These are phyloP conservation scores for Heliamphora exappendiculata DNA, from an alignment of 148 eudicot genomes.

Conservation along the genomic window DNA sequence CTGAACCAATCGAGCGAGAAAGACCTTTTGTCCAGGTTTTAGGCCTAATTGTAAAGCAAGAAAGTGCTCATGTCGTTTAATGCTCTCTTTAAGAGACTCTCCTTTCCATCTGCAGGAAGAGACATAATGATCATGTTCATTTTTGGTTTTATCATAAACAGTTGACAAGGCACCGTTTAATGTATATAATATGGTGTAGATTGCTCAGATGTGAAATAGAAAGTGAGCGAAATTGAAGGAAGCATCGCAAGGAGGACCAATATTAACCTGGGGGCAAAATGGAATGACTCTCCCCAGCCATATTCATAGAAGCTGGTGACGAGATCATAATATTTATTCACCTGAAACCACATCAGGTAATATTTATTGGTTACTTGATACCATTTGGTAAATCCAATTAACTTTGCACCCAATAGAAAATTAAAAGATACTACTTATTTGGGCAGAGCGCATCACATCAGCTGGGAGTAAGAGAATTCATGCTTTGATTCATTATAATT, in stretches of 20 bases:
- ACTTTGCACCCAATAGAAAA: neutral
- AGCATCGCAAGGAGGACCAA: neutral
- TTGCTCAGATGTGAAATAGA: neutral
- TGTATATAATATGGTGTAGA: neutral
- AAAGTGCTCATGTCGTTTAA: constrained; percentile 94
- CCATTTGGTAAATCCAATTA: neutral
- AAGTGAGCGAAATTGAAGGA: neutral
- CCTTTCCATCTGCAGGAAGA: constrained; percentile 66
- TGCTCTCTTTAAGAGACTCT: constrained; percentile 94
- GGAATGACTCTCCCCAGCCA: constrained; percentile 99
- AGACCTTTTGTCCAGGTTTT: constrained; percentile 84
- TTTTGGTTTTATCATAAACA: neutral
- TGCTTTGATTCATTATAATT: neutral
- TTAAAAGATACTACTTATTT: neutral
- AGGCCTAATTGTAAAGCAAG: constrained; percentile 86
- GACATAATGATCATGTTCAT: neutral
- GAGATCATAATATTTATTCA: constrained; percentile 89
- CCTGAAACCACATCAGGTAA: constrained; percentile 36
- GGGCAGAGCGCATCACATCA: neutral
- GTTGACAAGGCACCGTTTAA: neutral
- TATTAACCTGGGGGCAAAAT: constrained; percentile 79
- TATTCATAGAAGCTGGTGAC: constrained; percentile 96
- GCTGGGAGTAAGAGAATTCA: neutral
- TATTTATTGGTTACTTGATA: neutral
- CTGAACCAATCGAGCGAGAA: neutral